Conservation (phyloP, 2,329 filamentous ascomycete genomes). For the Triangularia setosa region DNA sequence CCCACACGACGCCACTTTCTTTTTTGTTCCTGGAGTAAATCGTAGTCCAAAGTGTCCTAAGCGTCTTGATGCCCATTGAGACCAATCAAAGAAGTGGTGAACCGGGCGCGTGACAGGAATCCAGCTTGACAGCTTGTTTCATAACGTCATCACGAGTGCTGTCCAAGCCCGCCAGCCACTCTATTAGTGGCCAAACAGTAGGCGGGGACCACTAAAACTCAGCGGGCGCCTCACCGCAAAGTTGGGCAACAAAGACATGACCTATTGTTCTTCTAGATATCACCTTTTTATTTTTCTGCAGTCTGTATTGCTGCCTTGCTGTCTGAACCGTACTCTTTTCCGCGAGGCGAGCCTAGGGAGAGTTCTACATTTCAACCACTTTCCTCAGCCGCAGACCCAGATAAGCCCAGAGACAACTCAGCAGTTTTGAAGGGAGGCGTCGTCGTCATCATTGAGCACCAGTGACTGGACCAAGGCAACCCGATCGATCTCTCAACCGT, state of each 20-base stretch:
- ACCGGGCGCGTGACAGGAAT: background rate
- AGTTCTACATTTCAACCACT: background rate
- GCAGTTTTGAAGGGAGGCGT: background rate
- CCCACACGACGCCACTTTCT: background rate
- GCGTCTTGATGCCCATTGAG: too few species aligned
- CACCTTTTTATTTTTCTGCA: background rate
- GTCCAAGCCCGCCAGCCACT: background rate
- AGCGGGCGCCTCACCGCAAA: background rate
- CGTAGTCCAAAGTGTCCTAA: background rate
- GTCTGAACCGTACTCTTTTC: background rate
- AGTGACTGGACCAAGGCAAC: background rate
- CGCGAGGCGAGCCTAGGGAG: background rate
- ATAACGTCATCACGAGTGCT: conserved; percentile 13
- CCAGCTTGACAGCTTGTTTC: conserved; percentile 6
- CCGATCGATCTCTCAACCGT: background rate
- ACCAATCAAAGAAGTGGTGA: background rate
- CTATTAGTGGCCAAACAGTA: conserved; percentile 1
- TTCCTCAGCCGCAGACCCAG: background rate
- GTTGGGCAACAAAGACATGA: background rate
- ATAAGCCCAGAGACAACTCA: background rate
- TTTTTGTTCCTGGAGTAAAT: background rate
- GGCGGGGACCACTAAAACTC: background rate
- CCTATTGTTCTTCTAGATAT: background rate
- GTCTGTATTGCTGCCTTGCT: background rate
- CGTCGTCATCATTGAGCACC: background rate